Evolutionary conservation across 2,329 filamentous ascomycete genomes (phyloP).

Genomic region (Colletotrichum sojae): DNA sequence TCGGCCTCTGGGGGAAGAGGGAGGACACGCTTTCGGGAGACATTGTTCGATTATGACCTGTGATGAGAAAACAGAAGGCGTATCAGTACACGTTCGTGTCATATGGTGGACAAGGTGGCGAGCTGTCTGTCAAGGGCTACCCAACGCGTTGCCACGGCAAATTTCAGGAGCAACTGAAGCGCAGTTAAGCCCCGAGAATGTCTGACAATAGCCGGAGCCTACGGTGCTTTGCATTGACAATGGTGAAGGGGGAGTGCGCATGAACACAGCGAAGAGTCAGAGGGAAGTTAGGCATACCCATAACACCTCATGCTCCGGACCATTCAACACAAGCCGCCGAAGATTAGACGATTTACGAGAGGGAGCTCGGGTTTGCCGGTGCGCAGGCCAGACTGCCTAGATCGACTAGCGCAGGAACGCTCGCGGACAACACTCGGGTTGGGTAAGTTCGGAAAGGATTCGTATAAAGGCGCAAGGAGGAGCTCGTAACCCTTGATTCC

Average conservation of each 20-base stretch:
- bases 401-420: background rate
- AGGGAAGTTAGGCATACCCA: conserved; percentile 55
- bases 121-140: conserved; percentile 11
- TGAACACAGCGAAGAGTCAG: conserved; percentile 49
- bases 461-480: conserved; percentile 27
- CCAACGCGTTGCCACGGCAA: conserved; percentile 28
- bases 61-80: conserved; percentile 36
- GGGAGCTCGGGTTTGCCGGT: conserved; percentile 9
- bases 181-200: too few relatives aligned
- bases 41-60: conserved; percentile 68
- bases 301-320: conserved; percentile 53
- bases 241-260: conserved; percentile 34
- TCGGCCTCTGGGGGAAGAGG: conserved; percentile 89
- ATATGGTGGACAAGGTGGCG: conserved; percentile 10
- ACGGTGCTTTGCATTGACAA: conserved; percentile 4
- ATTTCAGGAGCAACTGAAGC: conserved; percentile 4
- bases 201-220: background rate
- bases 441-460: conserved; percentile 20
- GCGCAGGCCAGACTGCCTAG: conserved; percentile 1
- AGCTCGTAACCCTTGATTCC: conserved; percentile 39
- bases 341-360: conserved; percentile 27
- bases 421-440: conserved; percentile 20
- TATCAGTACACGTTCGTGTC: conserved; percentile 28
- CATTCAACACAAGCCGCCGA: conserved; percentile 26
- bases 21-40: conserved; percentile 83